These are phyloP conservation scores for Kwoniella newhampshirensis DNA, from an alignment of 768 basidiomycete species.

Conservation along the genomic window DNA sequence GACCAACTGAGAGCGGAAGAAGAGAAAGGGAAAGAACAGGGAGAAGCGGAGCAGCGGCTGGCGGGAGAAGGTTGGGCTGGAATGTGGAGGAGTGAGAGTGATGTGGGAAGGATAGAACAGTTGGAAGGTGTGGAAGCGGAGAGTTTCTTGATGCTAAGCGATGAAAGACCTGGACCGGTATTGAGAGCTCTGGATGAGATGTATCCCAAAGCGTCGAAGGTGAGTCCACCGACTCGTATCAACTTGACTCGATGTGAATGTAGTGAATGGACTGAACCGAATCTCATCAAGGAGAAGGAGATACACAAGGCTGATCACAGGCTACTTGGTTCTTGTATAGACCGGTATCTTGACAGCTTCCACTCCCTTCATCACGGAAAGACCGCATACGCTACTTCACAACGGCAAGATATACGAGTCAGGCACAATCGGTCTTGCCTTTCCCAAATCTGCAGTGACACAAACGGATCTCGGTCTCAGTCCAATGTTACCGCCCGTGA, in stretches of 20 bases:
- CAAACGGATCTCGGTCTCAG: constrained; percentile 33
- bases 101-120: constrained; percentile 14
- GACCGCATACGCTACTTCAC: constrained; percentile 47
- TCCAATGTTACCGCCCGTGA: constrained; percentile 23
- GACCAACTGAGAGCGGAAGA: constrained; percentile 23
- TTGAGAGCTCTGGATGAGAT: constrained; percentile 24
- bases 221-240: no score
- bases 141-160: constrained; percentile 34
- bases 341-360: constrained; percentile 45
- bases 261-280: no score
- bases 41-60: constrained; percentile 11
- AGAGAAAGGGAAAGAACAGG: constrained; percentile 25
- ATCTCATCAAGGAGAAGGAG: no score
- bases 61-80: constrained; percentile 34
- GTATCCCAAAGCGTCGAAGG: constrained; percentile 22
- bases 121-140: constrained; percentile 33
- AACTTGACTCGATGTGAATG: no score
- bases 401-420: constrained; percentile 22
- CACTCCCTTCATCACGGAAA: constrained; percentile 50
- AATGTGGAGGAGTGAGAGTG: constrained; percentile 34
- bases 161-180: constrained; percentile 32
- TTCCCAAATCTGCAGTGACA: constrained; percentile 11
- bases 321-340: constrained; percentile 13
- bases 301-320: background rate
- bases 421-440: constrained; percentile 46